A percentile compares a stretch with the other conserved stretches of the same genome.
These are phyloP conservation scores for Solanum ossicruentum DNA, from an alignment of 257 asterid genomes.

Conservation along the genomic window DNA sequence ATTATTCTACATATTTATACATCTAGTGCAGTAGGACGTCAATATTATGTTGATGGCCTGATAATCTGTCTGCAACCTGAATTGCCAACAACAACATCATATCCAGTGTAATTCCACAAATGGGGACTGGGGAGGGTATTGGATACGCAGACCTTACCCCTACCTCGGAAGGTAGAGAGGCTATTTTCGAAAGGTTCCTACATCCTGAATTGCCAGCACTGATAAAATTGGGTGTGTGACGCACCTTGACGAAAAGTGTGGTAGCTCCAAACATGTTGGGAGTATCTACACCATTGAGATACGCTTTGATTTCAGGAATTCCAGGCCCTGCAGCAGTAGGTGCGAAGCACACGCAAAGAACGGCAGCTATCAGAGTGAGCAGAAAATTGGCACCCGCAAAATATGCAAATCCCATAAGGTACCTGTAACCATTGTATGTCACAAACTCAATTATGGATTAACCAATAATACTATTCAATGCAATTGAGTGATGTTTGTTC, in stretches of 20 bases:
- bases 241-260: conserved; percentile 72
- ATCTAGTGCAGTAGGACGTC: not conserved
- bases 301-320: conserved; percentile 90
- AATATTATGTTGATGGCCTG: not conserved
- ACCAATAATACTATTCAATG: not conserved
- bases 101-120: too few relatives aligned
- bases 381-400: conserved; percentile 49
- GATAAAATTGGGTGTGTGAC: not conserved
- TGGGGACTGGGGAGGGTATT: too few relatives aligned
- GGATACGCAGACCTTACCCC: not conserved
- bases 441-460: not conserved
- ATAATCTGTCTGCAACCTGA: not conserved
- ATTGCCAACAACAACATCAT: not conserved
- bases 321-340: conserved; percentile 99
- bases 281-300: conserved; percentile 87
- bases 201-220: not conserved
- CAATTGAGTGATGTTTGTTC: not conserved
- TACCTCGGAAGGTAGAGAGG: not conserved
- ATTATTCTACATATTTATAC: not conserved
- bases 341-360: conserved; percentile 72
- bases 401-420: conserved; percentile 47
- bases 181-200: not conserved
- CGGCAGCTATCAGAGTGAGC: conserved; percentile 56
- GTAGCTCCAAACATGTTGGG: conserved; percentile 91
- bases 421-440: conserved; percentile 42